Conservation (phyloP, 306 rosid species). For the Styphnolobium japonicum region DNA sequence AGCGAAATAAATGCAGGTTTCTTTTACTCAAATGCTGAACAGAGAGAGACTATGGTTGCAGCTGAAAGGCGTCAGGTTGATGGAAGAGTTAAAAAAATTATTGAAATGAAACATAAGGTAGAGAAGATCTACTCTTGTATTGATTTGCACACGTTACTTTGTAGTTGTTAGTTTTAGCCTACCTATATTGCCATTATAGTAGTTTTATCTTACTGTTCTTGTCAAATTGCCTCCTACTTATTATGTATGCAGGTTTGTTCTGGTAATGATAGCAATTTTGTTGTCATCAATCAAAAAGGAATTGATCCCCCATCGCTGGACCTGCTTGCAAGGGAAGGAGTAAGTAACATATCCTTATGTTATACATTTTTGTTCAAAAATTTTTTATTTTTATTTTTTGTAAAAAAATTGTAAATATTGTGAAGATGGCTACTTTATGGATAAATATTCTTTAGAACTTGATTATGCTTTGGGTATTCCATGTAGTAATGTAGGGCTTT, state of each 20-base stretch:
- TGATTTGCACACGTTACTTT: background rate
- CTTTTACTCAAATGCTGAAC: constrained; percentile 98
- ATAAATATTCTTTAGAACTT: background rate
- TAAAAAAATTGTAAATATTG: background rate
- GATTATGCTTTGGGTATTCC: background rate
- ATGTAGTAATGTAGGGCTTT: background rate
- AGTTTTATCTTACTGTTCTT: background rate
- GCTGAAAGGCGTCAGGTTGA: constrained; percentile 96
- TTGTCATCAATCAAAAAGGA: constrained; percentile 92
- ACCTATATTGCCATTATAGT: background rate
- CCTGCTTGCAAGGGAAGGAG: constrained; percentile 94
- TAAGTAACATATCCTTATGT: constrained; percentile 37
- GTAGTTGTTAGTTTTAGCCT: background rate
- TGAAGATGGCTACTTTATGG: background rate
- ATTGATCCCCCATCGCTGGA: constrained; percentile 96
- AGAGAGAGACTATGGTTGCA: constrained; percentile 91
- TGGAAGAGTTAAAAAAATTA: constrained; percentile 77
- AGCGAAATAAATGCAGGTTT: constrained; percentile 97
- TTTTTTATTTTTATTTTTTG: background rate
- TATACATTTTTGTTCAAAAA: background rate
- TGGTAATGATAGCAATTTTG: constrained; percentile 71
- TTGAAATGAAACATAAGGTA: constrained; percentile 90
- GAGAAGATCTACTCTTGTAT: background rate
- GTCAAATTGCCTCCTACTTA: background rate
- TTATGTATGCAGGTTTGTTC: constrained; percentile 71